phyloP scores from a whole-genome alignment of 2,329 filamentous ascomycete genomes.

The Cercospora janseana region DNA sequence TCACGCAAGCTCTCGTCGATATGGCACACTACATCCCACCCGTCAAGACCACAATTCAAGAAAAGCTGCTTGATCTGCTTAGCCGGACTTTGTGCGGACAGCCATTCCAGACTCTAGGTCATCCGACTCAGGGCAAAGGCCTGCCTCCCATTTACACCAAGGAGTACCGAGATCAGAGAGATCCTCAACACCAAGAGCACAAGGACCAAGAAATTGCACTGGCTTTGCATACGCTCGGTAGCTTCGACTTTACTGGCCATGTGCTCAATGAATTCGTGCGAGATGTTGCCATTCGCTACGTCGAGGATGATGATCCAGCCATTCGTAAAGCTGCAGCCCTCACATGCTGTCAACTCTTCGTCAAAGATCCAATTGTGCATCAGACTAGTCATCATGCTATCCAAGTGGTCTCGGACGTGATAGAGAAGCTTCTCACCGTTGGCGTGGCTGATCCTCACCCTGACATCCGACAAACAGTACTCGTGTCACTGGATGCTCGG shows the following conservation, averaged over 20 bases:
- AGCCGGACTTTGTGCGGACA: constrained; percentile 91
- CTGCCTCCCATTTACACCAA: constrained; percentile 74
- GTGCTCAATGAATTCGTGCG: constrained; percentile 97
- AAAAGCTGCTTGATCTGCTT: constrained; percentile 88
- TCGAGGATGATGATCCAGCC: constrained; percentile 90
- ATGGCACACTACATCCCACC: constrained; percentile 99
- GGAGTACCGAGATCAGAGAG: constrained; percentile 71
- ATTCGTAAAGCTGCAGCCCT: constrained; percentile 92
- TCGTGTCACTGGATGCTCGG: constrained; percentile 83
- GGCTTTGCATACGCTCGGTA: constrained; percentile 91
- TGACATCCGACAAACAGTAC: constrained; percentile 82
- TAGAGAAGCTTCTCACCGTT: constrained; percentile 92
- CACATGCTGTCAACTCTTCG: constrained; percentile 96
- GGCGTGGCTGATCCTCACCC: constrained; percentile 87
- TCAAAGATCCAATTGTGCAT: constrained; percentile 94
- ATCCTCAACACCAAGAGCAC: constrained; percentile 74
- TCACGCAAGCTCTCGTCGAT: constrained; percentile 93
- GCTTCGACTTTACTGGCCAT: constrained; percentile 90
- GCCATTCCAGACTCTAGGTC: constrained; percentile 87
- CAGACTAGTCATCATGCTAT: constrained; percentile 97
- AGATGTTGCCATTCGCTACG: constrained; percentile 96
- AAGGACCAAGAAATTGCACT: constrained; percentile 85
- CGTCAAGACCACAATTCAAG: constrained; percentile 88
- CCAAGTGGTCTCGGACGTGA: constrained; percentile 95
- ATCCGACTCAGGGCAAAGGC: constrained; percentile 79